Evolutionary conservation across 2,329 filamentous ascomycete species (phyloP), one percentile per base, ranked within the genome.

Genomic region (Penicillium sp.): DNA sequence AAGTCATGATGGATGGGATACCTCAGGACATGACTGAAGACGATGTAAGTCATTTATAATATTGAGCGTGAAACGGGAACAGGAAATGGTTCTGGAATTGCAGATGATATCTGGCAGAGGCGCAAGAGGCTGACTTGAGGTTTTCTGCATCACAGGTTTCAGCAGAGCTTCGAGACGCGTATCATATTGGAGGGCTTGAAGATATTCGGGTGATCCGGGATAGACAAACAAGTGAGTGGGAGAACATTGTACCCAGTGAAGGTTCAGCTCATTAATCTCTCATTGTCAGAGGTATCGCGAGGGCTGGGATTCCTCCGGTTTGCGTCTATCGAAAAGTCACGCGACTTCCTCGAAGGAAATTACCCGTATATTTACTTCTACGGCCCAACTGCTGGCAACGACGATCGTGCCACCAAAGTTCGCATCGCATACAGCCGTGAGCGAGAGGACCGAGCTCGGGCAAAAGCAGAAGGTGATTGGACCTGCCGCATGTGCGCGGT

Each of bases 161-260:
- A 59, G 71, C 72, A 68, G 79, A 81, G 71, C 70, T 82, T 59
- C 70, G 71, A 57, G 72, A 78, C 57, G 72, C 71, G 56, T 76
- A 81, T 56, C 68, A 74, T 59, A 68, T 79, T 54, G 71, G 76
- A 49, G 72, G 72, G n/a, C 66, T 82, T 52, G 78, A 81, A 59
- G 78, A 81, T 57, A 71, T 82, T 42, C 73, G 78, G 15, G 70
- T 82, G 44, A 82, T 82, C 57, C 77, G 78, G 51, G 79, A 82
- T 57, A 75, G 78, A 48, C 76, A 79, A 52, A 81, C 79, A 18
- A 80, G 80, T 81, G 68, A 55, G 68, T 62, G 15, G 24, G 54
- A 27, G 29, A 13, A 33, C 6, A 3, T 3, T 5, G 32, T 10
- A 37, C 8, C 10, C 15, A 12, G 3, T 37, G 33, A 9, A 3